phyloP scores from a whole-genome alignment of 75 land plant species.

The Selaginella tamariscina region DNA sequence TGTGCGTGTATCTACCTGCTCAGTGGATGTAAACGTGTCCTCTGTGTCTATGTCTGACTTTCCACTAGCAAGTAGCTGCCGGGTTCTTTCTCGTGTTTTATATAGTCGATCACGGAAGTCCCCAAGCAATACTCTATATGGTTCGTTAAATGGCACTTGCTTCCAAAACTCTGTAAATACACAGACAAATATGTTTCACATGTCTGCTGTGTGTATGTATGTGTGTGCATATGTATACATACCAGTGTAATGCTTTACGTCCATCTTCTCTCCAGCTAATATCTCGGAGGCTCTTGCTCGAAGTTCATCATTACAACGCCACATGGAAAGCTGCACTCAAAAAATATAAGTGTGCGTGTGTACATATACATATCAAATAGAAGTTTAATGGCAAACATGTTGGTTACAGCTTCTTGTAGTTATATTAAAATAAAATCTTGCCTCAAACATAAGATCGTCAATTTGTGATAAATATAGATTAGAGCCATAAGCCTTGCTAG shows the following conservation, averaged over 20 bases:
- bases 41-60: background rate
- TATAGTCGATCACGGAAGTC: background rate
- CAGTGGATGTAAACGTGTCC: conserved; percentile 15
- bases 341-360: too few relatives aligned
- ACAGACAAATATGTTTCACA: too few relatives aligned
- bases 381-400: too few relatives aligned
- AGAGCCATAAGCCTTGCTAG: conserved; percentile 88
- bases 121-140: background rate
- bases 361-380: too few relatives aligned
- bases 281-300: conserved; percentile 47
- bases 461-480: conserved; percentile 81
- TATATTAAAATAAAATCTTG: too few relatives aligned
- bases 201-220: too few relatives aligned
- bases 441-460: conserved; percentile 99
- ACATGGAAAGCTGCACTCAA: conserved; percentile 66
- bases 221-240: too few relatives aligned
- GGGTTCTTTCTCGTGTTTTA: conserved; percentile 60
- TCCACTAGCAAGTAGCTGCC: background rate
- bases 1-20: conserved; percentile 37
- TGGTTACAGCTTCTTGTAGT: too few relatives aligned
- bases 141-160: background rate
- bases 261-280: conserved; percentile 35
- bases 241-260: conserved; percentile 24
- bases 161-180: conserved; percentile 15
- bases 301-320: conserved; percentile 82